Conservation (phyloP, 2,329 filamentous ascomycete genomes). For the Lachnellula hyalina region DNA sequence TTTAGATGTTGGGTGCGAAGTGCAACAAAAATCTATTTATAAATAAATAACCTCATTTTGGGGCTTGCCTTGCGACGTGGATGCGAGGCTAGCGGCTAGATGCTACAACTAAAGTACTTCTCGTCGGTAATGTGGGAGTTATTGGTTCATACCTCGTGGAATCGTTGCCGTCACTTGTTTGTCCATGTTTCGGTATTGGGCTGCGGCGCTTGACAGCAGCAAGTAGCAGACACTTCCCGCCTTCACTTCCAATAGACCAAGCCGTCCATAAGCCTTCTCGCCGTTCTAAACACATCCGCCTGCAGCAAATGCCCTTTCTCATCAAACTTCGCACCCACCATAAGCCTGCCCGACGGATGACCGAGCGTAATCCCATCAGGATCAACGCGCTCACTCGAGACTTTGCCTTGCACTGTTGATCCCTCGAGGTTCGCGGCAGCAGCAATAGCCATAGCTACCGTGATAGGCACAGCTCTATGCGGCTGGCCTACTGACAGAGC, state of each 20-base stretch:
- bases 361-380: conserved; percentile 36
- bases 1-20: not conserved
- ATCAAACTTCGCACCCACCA: conserved; percentile 38
- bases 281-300: conserved; percentile 43
- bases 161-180: too few relatives aligned
- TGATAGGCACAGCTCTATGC: conserved; percentile 52
- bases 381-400: conserved; percentile 23
- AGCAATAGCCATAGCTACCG: conserved; percentile 45
- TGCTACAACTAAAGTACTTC: too few relatives aligned
- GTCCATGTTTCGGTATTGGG: too few relatives aligned
- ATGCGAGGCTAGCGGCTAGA: too few relatives aligned
- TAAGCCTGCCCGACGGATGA: conserved; percentile 42
- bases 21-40: conserved; percentile 2
- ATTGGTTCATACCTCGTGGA: not conserved
- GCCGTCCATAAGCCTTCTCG: conserved; percentile 43
- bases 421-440: conserved; percentile 42
- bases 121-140: too few relatives aligned
- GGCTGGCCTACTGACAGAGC: conserved; percentile 51
- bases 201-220: too few relatives aligned
- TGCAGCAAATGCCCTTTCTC: conserved; percentile 31
- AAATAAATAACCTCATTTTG: not conserved
- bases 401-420: conserved; percentile 33
- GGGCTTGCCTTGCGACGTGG: not conserved
- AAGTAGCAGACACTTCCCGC: not conserved
- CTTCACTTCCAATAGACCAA: conserved; percentile 36